A percentile compares a stretch with the other conserved stretches of the same genome.
Conservation (phyloP, 2,329 filamentous ascomycete genomes). For the Penicillium occitanis region DNA sequence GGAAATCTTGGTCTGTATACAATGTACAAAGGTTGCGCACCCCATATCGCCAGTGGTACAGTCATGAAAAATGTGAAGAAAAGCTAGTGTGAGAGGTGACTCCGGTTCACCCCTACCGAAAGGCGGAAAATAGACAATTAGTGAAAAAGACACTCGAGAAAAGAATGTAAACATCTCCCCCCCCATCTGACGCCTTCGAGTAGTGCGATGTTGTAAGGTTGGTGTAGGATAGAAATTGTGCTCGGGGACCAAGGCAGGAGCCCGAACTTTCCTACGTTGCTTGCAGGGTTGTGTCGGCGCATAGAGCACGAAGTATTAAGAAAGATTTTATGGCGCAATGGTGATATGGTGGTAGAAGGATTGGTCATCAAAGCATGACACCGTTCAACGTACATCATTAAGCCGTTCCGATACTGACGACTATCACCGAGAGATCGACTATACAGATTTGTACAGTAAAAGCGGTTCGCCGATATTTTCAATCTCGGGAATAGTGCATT, state of each 20-base stretch:
- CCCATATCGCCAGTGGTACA: slow-evolving; percentile 15
- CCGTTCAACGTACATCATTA: slow-evolving; percentile 39
- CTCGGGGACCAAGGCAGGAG: not conserved
- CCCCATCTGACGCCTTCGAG: slow-evolving; percentile 14
- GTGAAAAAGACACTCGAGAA: slow-evolving; percentile 22
- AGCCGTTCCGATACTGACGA: slow-evolving; percentile 19
- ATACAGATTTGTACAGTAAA: slow-evolving; percentile 74
- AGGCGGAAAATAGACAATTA: slow-evolving; percentile 18
- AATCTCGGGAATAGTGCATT: slow-evolving; percentile 98
- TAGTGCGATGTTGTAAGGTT: not conserved
- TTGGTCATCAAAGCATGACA: slow-evolving; percentile 30
- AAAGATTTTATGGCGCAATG: slow-evolving; percentile 20
- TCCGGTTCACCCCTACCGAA: slow-evolving; percentile 29
- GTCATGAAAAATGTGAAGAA: slow-evolving; percentile 2
- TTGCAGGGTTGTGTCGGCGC: slow-evolving; percentile 2
- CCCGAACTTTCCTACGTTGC: not conserved
- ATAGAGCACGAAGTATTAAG: not conserved
- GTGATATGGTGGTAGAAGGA: slow-evolving; percentile 21
- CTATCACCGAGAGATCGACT: slow-evolving; percentile 26
- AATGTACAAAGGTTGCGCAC: slow-evolving; percentile 17
- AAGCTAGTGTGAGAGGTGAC: slow-evolving; percentile 7
- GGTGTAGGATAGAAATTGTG: slow-evolving; percentile 25
- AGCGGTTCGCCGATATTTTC: slow-evolving; percentile 96
- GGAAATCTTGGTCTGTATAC: slow-evolving; percentile 9
- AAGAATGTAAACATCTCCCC: not conserved